These are phyloP conservation scores for Prunella vulgaris DNA, from an alignment of 257 asterid genomes.

Conservation along the genomic window DNA sequence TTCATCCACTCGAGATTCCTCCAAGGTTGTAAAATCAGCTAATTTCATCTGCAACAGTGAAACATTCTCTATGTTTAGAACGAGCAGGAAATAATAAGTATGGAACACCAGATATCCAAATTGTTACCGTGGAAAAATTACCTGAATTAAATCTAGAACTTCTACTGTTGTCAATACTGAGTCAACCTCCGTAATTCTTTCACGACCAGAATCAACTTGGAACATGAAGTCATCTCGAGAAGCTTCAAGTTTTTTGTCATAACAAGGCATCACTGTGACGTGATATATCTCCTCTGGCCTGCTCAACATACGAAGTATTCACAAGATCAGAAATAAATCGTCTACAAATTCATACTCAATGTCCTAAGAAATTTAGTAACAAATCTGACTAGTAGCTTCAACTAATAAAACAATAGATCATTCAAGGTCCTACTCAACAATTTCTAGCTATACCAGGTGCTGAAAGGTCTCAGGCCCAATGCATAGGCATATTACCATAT, in stretches of 20 bases:
- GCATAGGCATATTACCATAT: neutral
- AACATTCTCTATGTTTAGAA: neutral
- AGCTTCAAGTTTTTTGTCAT: constrained; percentile 98
- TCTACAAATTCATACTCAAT: neutral
- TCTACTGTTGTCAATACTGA: constrained; percentile 96
- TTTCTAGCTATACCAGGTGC: neutral
- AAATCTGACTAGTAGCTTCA: constrained; percentile 1
- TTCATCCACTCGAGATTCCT: constrained; percentile 81
- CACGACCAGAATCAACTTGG: constrained; percentile 56
- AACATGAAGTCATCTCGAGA: constrained; percentile 85
- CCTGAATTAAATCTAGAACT: constrained; percentile 88
- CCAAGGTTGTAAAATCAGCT: constrained; percentile 60
- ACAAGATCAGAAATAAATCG: constrained; percentile 20
- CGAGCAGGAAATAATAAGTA: neutral
- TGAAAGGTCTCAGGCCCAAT: neutral
- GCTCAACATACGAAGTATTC: constrained; percentile 25
- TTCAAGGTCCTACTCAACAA: constrained; percentile 7
- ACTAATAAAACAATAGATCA: neutral
- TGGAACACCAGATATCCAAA: neutral
- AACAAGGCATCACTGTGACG: constrained; percentile 98
- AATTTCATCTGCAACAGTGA: constrained; percentile 61
- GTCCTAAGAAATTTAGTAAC: neutral
- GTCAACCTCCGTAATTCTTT: constrained; percentile 74
- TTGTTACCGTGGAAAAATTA: constrained; percentile 20
- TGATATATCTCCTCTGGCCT: constrained; percentile 92